Percentiles rank a stretch among this genome's conserved stretches.
Conservation (phyloP, 257 asterid species). For the Galeopsis tetrahit region DNA sequence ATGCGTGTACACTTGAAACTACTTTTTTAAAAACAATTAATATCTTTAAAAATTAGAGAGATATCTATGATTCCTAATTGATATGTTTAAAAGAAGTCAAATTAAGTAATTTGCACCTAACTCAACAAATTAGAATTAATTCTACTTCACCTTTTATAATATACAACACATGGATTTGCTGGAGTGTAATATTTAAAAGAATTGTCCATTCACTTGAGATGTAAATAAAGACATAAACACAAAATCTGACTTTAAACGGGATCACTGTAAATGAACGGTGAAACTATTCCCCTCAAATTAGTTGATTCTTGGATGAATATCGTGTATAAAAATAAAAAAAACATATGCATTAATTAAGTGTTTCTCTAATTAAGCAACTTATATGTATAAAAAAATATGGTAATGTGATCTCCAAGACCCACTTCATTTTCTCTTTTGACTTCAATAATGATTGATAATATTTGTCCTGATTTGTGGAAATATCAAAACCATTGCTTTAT, state of each 20-base stretch:
- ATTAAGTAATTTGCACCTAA: background rate
- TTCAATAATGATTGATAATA: slow-evolving; percentile 32
- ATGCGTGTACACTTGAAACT: too few relatives aligned
- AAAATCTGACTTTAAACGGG: too few relatives aligned
- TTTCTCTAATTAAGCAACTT: slow-evolving; percentile 29
- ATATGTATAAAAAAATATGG: slow-evolving; percentile 11
- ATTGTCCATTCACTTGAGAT: slow-evolving; percentile 28
- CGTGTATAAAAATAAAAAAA: too few relatives aligned
- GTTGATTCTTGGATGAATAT: too few relatives aligned
- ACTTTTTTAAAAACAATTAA: too few relatives aligned
- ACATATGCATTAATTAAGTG: slow-evolving; percentile 26
- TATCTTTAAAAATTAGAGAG: too few relatives aligned
- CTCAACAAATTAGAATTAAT: background rate
- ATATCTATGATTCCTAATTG: background rate
- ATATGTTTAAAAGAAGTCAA: background rate
- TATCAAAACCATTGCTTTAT: slow-evolving; percentile 30
- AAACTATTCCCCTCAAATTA: too few relatives aligned
- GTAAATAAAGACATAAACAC: slow-evolving; percentile 37
- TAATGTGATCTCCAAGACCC: slow-evolving; percentile 38
- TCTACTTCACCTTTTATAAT: background rate
- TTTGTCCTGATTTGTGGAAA: slow-evolving; percentile 36
- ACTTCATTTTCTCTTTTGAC: slow-evolving; percentile 40
- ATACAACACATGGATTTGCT: slow-evolving; percentile 42
- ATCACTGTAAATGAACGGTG: too few relatives aligned
- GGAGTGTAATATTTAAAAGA: slow-evolving; percentile 23